A percentile compares a stretch with the other conserved stretches of the same genome.
phyloP scores from a whole-genome alignment of 2,329 filamentous ascomycete genomes.

The Fusarium longipes region DNA sequence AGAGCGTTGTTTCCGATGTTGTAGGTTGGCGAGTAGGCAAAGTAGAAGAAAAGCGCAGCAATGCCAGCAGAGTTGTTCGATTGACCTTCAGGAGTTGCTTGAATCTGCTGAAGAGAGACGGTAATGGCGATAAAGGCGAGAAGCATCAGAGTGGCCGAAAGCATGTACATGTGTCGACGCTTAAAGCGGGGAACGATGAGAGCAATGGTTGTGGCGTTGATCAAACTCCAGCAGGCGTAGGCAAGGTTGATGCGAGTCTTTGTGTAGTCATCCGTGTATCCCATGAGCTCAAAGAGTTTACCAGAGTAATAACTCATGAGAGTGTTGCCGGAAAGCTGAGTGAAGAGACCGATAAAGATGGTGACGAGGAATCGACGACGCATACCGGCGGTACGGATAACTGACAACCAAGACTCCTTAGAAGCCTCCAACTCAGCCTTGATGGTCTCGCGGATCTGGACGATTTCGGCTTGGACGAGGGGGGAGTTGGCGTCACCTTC shows the following conservation, averaged over 20 bases:
- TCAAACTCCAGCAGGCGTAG: constrained; percentile 58
- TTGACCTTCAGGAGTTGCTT: constrained; percentile 47
- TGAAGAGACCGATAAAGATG: constrained; percentile 63
- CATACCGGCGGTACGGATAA: constrained; percentile 62
- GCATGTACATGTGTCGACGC: constrained; percentile 63
- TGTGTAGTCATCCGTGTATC: constrained; percentile 53
- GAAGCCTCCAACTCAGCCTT: constrained; percentile 65
- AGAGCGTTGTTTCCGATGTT: constrained; percentile 40
- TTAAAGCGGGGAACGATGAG: constrained; percentile 59
- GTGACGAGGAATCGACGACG: constrained; percentile 61
- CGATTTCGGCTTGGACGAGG: constrained; percentile 69
- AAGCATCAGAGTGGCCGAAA: constrained; percentile 60
- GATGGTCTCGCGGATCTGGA: constrained; percentile 69
- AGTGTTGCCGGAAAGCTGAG: constrained; percentile 64
- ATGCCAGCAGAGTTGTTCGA: constrained; percentile 27
- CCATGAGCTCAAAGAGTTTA: constrained; percentile 58
- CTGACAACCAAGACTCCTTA: constrained; percentile 61
- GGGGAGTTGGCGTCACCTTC: constrained; percentile 62
- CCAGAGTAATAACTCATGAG: constrained; percentile 48
- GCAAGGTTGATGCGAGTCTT: constrained; percentile 62
- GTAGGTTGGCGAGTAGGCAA: constrained; percentile 33
- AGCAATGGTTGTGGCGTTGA: constrained; percentile 56
- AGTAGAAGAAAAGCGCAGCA: constrained; percentile 33
- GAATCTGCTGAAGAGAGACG: constrained; percentile 55
- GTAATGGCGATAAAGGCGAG: constrained; percentile 67